Evolutionary conservation across 164 flowering plant genomes (phyloP).

Genomic region (Magnolia kwangsiensis): DNA sequence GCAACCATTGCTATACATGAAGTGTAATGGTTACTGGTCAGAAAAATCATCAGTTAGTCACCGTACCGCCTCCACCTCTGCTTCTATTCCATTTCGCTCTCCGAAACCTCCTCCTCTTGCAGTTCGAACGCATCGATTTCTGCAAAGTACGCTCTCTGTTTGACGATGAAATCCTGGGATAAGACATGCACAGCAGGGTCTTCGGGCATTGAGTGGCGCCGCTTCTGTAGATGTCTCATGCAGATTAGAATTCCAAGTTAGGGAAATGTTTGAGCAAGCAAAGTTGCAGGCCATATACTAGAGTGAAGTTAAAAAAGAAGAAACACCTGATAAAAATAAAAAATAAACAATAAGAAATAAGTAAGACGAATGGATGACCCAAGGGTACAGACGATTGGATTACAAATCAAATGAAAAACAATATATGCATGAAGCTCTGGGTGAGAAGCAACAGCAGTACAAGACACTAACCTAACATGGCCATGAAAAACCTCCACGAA

Average conservation of each 20-base stretch:
- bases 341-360: too few species aligned
- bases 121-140: conserved; percentile 68
- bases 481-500: too few species aligned
- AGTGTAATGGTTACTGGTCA: background rate
- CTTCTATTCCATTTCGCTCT: conserved; percentile 33
- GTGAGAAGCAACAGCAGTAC: too few species aligned
- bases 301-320: too few species aligned
- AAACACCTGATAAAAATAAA: too few species aligned
- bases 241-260: background rate
- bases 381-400: too few species aligned
- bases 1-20: background rate
- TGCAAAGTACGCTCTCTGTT: conserved; percentile 56
- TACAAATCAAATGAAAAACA: too few species aligned
- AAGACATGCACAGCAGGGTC: conserved; percentile 4
- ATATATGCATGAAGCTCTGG: too few species aligned
- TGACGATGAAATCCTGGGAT: conserved; percentile 46
- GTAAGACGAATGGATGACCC: too few species aligned
- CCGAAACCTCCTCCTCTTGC: conserved; percentile 50
- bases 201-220: conserved; percentile 10
- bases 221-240: conserved; percentile 33
- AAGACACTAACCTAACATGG: too few species aligned
- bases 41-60: background rate
- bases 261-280: background rate
- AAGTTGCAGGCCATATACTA: background rate
- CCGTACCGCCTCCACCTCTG: background rate